phyloP scores from a whole-genome alignment of 2,329 filamentous ascomycete species.

The Cercospora sp. region DNA sequence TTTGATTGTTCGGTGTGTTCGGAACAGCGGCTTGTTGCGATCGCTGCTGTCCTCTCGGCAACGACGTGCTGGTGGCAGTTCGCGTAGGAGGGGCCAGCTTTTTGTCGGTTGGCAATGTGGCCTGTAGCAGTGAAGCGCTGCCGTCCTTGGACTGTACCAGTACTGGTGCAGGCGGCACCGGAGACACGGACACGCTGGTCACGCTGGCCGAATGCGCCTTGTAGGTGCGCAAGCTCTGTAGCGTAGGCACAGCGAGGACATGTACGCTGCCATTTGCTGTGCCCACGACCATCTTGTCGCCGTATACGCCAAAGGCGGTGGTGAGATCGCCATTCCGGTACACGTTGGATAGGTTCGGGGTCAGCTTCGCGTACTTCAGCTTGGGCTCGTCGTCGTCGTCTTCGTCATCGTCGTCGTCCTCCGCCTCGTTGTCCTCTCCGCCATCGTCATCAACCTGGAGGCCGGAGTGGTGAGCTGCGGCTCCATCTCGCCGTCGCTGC shows the following conservation, averaged over 20 bases:
- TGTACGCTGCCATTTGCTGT: constrained; percentile 97
- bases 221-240: constrained; percentile 80
- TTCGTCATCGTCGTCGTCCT: constrained; percentile 66
- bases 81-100: constrained; percentile 16
- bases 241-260: constrained; percentile 77
- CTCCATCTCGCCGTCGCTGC: constrained; percentile 8
- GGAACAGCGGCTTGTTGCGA: constrained; percentile 60
- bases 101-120: constrained; percentile 17
- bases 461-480: constrained; percentile 15
- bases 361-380: constrained; percentile 88
- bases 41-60: constrained; percentile 18
- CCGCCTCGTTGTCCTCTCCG: constrained; percentile 36
- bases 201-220: constrained; percentile 91
- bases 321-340: constrained; percentile 88
- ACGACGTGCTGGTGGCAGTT: constrained; percentile 19
- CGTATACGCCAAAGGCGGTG: constrained; percentile 83
- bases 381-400: constrained; percentile 92
- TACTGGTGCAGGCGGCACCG: constrained; percentile 65
- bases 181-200: constrained; percentile 86
- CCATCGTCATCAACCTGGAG: constrained; percentile 22
- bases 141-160: constrained; percentile 25
- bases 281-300: constrained; percentile 96
- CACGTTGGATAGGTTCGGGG: constrained; percentile 72
- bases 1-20: constrained; percentile 80
- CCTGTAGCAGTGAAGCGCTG: constrained; percentile 20